Base-by-base conservation (phyloP, 208 protist genomes). In the Trypanosoma caninum region DNA sequence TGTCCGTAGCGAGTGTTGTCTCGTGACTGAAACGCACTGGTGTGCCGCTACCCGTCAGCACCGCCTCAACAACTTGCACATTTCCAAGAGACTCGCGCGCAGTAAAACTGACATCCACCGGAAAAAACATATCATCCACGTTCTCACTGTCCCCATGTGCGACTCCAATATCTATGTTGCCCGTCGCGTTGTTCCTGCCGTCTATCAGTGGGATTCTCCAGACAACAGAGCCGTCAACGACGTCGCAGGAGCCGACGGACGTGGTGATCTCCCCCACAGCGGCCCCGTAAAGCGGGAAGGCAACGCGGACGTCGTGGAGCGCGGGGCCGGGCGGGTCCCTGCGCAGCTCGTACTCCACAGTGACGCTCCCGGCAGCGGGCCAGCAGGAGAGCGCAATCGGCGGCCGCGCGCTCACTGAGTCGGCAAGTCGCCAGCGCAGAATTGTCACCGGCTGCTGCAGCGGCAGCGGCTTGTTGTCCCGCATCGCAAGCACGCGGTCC, bases 341-440 rank as follows among this genome's bases (percentile, higher is more conserved):
- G 8, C 59, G 59, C 31, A 95, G 60, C 56, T 95, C 85, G 69
- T 90, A 95, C 70, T 95, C 89, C 38, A 95, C 70, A 6, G 83
- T 89, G 57, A 90, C 81, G 61, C 80, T 77, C 23, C 65, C 59
- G 10, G 59, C 35, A 70, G 82, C 76, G 4, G 85, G 85, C 87
- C 89, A 93, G 68, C 85, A 95, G 23, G 81, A 82, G 55, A 93
- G 76, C 41, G 56, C 69, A 69, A 95, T 66, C n/a, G 89, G 86
- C 0, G 79, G 59, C 44, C 64, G 66, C 31, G 74, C 48, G 23
- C 20, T 27, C 18, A 41, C 34, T 35, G 73, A 40, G 30, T 78
- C 60, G 0, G 65, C 20, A 20, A 84, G 58, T 25, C 77, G 57
- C 85, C 89, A 93, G 41, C 84, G 84, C 40, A 93, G 59, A 51